Conservation (phyloP, 2,329 filamentous ascomycete genomes). For the Diaporthe destruens region DNA sequence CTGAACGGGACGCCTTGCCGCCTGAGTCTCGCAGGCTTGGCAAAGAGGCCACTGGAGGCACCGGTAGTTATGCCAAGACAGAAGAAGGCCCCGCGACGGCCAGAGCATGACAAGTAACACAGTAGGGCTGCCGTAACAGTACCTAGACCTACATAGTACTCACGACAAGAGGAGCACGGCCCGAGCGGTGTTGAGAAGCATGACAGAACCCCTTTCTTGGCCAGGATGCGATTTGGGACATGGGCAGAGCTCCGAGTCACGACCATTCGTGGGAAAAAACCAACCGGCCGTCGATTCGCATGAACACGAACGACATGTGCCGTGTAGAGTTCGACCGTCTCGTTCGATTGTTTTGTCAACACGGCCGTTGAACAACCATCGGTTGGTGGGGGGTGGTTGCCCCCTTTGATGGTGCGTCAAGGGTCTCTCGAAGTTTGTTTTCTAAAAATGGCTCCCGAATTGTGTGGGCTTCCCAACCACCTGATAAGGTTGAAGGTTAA, state of each 20-base stretch:
- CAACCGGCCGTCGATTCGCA: neutral
- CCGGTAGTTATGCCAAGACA: neutral
- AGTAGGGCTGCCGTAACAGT: no score
- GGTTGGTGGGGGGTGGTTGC: slow-evolving; percentile 13
- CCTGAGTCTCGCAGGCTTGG: slow-evolving; percentile 8
- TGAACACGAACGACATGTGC: neutral
- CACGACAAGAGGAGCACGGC: neutral
- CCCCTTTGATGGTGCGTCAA: neutral
- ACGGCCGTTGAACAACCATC: slow-evolving; percentile 1
- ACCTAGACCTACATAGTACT: no score
- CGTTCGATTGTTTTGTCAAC: slow-evolving; percentile 15
- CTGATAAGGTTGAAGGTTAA: slow-evolving; percentile 30
- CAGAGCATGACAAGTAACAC: slow-evolving; percentile 11
- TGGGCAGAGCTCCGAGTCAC: neutral
- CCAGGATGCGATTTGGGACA: neutral
- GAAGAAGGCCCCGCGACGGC: neutral
- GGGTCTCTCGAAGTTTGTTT: slow-evolving; percentile 16
- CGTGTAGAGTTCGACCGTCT: slow-evolving; percentile 4
- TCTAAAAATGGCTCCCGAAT: slow-evolving; percentile 31
- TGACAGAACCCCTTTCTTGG: neutral
- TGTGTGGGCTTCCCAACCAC: slow-evolving; percentile 18
- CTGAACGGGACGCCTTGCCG: slow-evolving; percentile 1
- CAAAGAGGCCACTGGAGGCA: slow-evolving; percentile 17
- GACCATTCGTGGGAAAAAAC: neutral
- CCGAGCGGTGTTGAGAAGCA: neutral